Conservation (phyloP, 2,329 filamentous ascomycete species). For the Ceratocystis destructans region DNA sequence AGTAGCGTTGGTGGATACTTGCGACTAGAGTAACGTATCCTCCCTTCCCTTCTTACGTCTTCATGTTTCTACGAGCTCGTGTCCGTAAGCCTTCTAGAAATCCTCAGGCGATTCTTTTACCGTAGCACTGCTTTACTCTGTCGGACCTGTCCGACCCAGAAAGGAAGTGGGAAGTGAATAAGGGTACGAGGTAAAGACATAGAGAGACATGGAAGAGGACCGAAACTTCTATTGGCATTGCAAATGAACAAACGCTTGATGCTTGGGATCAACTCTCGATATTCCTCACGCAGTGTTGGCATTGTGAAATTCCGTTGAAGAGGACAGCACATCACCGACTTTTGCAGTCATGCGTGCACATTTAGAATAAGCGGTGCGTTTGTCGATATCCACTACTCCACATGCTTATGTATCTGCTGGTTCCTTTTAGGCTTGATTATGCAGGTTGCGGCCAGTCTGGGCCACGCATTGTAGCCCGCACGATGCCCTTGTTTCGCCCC, state of each 20-base stretch:
- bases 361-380: not conserved
- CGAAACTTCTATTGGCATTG: not conserved
- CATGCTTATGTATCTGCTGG: not conserved
- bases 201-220: not conserved
- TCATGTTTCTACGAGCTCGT: not conserved
- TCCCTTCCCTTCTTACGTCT: not conserved
- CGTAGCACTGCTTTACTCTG: not conserved
- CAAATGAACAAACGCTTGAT: not conserved
- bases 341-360: not conserved
- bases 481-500: constrained; percentile 2
- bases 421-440: not conserved
- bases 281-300: not conserved
- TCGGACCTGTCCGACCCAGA: not conserved
- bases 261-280: not conserved
- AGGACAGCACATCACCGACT: constrained; percentile 5
- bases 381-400: not conserved
- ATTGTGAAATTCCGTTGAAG: not conserved
- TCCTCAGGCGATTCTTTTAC: not conserved
- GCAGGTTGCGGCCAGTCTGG: not conserved
- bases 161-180: not conserved
- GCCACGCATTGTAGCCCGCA: not conserved
- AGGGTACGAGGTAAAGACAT: not conserved
- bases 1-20: not conserved
- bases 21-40: not conserved
- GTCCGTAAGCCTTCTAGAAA: constrained; percentile 4